Conservation (phyloP, 179 eudicot genomes). For the Beta corolliflora region DNA sequence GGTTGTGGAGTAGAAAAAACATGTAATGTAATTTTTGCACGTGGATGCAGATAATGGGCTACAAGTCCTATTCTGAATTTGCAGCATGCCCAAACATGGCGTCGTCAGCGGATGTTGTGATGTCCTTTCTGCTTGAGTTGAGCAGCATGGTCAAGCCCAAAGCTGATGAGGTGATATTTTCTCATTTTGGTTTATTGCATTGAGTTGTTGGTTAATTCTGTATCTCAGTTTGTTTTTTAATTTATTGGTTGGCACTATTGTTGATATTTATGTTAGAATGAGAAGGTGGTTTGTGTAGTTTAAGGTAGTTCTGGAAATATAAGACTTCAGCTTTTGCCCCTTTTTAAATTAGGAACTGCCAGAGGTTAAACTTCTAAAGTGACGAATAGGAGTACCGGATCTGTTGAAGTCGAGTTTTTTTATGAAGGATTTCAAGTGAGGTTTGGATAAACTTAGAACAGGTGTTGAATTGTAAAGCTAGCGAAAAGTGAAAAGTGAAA, state of each 20-base stretch:
- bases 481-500: no score
- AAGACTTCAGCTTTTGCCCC: neutral
- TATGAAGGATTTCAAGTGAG: neutral
- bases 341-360: neutral
- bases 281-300: neutral
- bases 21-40: conserved; percentile 22
- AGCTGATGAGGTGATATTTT: conserved; percentile 70
- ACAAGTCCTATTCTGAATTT: conserved; percentile 84
- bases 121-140: conserved; percentile 76
- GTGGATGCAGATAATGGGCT: conserved; percentile 71
- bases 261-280: neutral
- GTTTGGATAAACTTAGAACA: neutral
- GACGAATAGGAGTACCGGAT: neutral
- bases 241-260: conserved; percentile 1
- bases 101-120: conserved; percentile 74
- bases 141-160: conserved; percentile 70
- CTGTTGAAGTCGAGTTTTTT: neutral
- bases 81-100: conserved; percentile 80
- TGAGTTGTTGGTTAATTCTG: neutral
- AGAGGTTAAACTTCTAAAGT: neutral
- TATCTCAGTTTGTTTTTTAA: neutral
- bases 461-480: neutral
- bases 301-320: neutral
- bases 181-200: conserved; percentile 15
- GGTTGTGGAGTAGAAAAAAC: neutral